These are phyloP conservation scores for Globisporangium cystogenes DNA, from an alignment of 352 stramenopile species.

Conservation along the genomic window DNA sequence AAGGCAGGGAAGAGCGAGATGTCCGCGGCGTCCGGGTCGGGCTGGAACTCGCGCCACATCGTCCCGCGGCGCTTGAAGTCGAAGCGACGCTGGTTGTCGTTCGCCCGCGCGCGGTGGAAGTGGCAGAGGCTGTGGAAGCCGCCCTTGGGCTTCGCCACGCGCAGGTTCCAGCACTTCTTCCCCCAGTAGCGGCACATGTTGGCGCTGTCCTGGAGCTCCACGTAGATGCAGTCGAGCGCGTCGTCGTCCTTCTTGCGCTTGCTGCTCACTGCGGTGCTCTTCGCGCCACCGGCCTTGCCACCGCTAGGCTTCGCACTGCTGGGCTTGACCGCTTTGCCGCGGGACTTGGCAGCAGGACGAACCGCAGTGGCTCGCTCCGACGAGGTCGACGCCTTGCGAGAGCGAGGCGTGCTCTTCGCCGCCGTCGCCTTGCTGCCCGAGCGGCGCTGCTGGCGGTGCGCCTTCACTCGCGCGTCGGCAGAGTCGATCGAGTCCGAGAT, in stretches of 20 bases:
- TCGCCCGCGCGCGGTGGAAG: conserved; percentile 20
- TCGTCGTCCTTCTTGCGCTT: conserved; percentile 11
- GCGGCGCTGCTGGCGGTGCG: no score
- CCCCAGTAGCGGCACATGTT: conserved; percentile 17
- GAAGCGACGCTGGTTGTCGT: conserved; percentile 22
- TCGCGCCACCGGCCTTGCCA: no score
- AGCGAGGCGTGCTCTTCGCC: no score
- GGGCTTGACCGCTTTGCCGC: no score
- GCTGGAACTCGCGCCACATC: conserved; percentile 7
- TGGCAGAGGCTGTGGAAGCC: conserved; percentile 22
- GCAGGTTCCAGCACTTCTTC: conserved; percentile 15
- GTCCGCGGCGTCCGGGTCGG: conserved; percentile 6
- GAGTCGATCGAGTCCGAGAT: no score
- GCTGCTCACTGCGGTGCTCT: no score
- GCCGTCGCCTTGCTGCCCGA: no score
- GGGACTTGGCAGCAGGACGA: no score
- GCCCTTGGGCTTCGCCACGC: conserved; percentile 22
- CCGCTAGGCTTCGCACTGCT: no score
- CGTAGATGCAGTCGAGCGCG: conserved; percentile 11
- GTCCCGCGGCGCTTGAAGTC: conserved; percentile 17
- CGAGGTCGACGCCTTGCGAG: no score
- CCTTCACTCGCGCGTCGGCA: no score
- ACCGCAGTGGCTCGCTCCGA: no score
- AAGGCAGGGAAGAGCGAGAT: conserved; percentile 11
- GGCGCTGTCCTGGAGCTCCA: conserved; percentile 8